Percentiles rank a stretch among this genome's conserved stretches.
These are phyloP conservation scores for Ascocoryne sarcoides DNA, from an alignment of 2,329 filamentous ascomycete genomes.

Conservation along the genomic window DNA sequence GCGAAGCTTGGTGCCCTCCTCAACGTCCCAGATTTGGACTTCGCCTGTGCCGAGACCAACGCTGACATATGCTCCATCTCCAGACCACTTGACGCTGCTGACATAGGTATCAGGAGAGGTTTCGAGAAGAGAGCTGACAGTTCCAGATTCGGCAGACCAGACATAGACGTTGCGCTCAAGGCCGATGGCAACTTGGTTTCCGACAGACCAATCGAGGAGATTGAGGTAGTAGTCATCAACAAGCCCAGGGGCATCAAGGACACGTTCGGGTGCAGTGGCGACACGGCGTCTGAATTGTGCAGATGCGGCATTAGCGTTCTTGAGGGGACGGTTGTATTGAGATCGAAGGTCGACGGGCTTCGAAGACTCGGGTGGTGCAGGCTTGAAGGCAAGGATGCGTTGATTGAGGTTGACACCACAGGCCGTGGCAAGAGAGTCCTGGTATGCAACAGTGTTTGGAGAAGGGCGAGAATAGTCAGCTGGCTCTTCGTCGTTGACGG, in stretches of 20 bases:
- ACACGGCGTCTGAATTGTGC: constrained; percentile 88
- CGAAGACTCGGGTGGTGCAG: constrained; percentile 91
- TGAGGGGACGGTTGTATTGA: constrained; percentile 96
- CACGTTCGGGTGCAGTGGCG: constrained; percentile 88
- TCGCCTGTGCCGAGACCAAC: constrained; percentile 92
- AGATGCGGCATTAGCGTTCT: constrained; percentile 61
- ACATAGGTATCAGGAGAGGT: constrained; percentile 86
- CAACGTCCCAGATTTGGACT: constrained; percentile 98
- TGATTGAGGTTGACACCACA: constrained; percentile 92
- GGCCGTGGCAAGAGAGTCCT: constrained; percentile 81
- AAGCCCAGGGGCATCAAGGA: constrained; percentile 89
- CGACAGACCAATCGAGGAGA: constrained; percentile 94
- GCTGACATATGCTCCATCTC: constrained; percentile 90
- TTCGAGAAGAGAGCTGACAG: constrained; percentile 82
- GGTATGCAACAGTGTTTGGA: constrained; percentile 82
- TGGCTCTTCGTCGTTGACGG: constrained; percentile 59
- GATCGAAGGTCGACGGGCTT: constrained; percentile 96
- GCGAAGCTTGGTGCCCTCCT: constrained; percentile 88
- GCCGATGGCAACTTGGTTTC: constrained; percentile 96
- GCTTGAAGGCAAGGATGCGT: constrained; percentile 96
- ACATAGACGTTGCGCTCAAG: constrained; percentile 96
- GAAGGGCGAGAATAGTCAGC: constrained; percentile 67
- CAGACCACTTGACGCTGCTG: constrained; percentile 98
- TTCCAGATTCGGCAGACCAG: constrained; percentile 92
- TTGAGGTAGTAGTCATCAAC: constrained; percentile 99